These are phyloP conservation scores for Calonectria leucothoes DNA, from an alignment of 2,329 filamentous ascomycete genomes.

Conservation along the genomic window DNA sequence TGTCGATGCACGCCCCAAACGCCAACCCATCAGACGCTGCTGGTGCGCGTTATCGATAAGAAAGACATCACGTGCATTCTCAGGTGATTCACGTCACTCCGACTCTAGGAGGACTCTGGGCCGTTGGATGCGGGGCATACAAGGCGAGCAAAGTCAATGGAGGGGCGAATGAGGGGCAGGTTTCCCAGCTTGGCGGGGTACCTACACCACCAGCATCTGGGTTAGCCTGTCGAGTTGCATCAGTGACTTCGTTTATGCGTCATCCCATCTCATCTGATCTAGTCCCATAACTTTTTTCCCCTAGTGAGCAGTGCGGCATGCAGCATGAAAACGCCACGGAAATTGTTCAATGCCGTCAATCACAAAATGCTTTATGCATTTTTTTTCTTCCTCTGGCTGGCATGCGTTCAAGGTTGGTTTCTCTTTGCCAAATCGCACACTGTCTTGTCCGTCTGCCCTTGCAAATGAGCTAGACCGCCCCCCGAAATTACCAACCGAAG, in stretches of 20 bases:
- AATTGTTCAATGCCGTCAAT: background rate
- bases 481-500: background rate
- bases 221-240: conserved; percentile 33
- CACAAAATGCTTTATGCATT: background rate
- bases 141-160: conserved; percentile 28
- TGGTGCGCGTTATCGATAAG: conserved; percentile 36
- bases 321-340: conserved; percentile 12
- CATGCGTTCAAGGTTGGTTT: conserved; percentile 2
- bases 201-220: conserved; percentile 13
- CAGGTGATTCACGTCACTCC: conserved; percentile 27
- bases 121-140: conserved; percentile 37
- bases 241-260: conserved; percentile 35
- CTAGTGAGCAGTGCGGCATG: background rate
- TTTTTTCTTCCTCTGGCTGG: background rate
- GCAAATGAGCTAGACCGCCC: background rate
- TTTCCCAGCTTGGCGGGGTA: conserved; percentile 37
- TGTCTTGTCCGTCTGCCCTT: background rate
- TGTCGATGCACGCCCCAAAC: conserved; percentile 37
- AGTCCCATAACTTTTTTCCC: background rate
- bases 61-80: conserved; percentile 30
- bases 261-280: conserved; percentile 29
- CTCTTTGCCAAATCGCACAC: conserved; percentile 7
- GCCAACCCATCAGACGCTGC: conserved; percentile 33
- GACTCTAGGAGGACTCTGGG: background rate
- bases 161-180: conserved; percentile 42